Percentiles rank a stretch among this genome's conserved stretches.
Conservation (phyloP, 225 moss, liverwort and hornwort genomes). For the Marchantia polymorpha region DNA sequence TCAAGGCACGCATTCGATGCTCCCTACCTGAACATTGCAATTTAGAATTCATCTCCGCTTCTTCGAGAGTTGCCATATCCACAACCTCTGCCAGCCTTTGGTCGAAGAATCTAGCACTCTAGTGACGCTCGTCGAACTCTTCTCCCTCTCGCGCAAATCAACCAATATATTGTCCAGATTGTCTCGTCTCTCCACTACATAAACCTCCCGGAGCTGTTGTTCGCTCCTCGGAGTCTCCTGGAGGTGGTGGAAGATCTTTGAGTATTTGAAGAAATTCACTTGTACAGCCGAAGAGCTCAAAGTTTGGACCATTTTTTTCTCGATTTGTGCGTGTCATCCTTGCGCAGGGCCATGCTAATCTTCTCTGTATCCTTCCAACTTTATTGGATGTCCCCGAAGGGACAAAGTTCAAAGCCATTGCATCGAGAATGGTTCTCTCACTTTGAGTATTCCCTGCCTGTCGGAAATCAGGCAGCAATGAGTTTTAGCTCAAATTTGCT, state of each 20-base stretch:
- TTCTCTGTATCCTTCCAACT: too few species aligned
- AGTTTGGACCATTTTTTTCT: too few species aligned
- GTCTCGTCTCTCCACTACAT: too few species aligned
- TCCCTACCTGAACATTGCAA: background rate
- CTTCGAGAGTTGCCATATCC: constrained; percentile 32
- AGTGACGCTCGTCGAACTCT: constrained; percentile 74
- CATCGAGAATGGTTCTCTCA: constrained; percentile 82
- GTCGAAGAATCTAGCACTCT: constrained; percentile 74
- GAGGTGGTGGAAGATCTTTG: constrained; percentile 68
- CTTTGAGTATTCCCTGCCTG: constrained; percentile 87
- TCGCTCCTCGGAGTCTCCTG: constrained; percentile 65
- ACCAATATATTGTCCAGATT: constrained; percentile 63
- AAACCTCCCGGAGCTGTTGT: constrained; percentile 78
- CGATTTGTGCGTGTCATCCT: constrained; percentile 66
- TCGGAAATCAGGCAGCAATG: background rate
- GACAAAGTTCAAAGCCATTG: constrained; percentile 84
- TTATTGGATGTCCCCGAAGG: too few species aligned
- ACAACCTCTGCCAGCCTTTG: constrained; percentile 49
- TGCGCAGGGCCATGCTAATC: too few species aligned
- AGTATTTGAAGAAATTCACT: constrained; percentile 75
- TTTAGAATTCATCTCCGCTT: background rate
- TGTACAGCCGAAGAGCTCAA: too few species aligned
- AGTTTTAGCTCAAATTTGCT: too few species aligned
- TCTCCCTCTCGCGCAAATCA: constrained; percentile 88
- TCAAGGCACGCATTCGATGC: background rate